Evolutionary conservation across 2,329 filamentous ascomycete genomes (phyloP), one percentile per base, ranked within the genome.

Genomic region (Monosporascus sp.): DNA sequence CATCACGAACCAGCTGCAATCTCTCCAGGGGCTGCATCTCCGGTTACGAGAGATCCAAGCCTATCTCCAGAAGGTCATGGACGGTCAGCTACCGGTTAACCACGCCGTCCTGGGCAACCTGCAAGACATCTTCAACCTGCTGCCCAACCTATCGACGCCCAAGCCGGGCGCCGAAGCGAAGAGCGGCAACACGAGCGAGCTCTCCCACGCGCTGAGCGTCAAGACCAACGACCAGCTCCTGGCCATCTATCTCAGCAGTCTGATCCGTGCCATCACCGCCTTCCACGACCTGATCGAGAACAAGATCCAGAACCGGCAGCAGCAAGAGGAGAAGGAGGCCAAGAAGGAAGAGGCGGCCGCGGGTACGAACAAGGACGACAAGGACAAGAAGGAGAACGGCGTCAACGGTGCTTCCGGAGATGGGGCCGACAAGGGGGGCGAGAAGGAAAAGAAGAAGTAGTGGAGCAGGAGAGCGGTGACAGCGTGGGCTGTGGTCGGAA

Each of bases 201-300:
- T 99, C 51, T 88, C 91, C n/a, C 84, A 94, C 57, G 92, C 94
- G 37, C 96, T 99, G 91, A 96, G 91, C 75, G 85, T 96, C 76
- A 99, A 99, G 84, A 97, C 93, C 55, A 99, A 99, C 69, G 94
- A 99, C 72, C 94, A 99, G 77, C 83, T 99, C 60, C 97, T 99
- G 90, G 86, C 92, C 50, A 97, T 99, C 71, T 99, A 99, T 74
- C 81, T 99, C 52, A 96, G 90, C 76, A 96, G 90, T 76, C 77
- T 97, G 77, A 97, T 99, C 74, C 84, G 94, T 57, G 94, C 94
- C 53, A 99, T 99, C 68, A 97, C 94, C 14, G 94, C 94, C 7
- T 99, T 97, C 86, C 94, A 99, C 72, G 94, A 99, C 70, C 77
- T 99, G 62, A 99, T 99, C 62, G 94, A 99, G 79, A 99, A 99